Base-by-base conservation (phyloP, 2,329 filamentous ascomycete genomes). In the Penicillium expansum region DNA sequence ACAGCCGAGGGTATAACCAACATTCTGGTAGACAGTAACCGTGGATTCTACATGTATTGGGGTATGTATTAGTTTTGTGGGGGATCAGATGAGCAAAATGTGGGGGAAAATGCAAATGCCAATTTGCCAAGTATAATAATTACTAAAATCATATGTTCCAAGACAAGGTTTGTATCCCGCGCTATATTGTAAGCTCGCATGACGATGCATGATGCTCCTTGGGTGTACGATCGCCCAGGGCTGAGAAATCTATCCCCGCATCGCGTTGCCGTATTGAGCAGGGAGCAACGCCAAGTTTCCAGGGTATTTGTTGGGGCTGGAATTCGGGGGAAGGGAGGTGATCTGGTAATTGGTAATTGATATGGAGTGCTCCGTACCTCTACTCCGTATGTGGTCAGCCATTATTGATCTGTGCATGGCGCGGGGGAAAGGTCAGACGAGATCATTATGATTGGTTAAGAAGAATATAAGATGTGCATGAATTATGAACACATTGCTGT, bases 21-120 rank as follows among this genome's bases (percentile, higher is more conserved):
- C 24, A 24, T 8, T 5, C 22, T n/a, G 22, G 42, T 16, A 18
- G 20, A 24, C 9, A 14, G 11, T 14, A 39, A 41, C 48, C 27
- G 20, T 39, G 48, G 48, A 24, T 33, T 30, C 4, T 22, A 47
- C 24, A 5, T 30, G 29, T 47, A n/a, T 52, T 52, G 47, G 32
- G 24, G 47, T 39, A 49, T n/a, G 29, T 37, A 27, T 37, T 38
- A 30, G 18, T 5, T 35, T 45, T n/a, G n/a, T n/a, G n/a, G n/a
- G 44, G 24, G 47, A 55, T 58, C 56, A 56, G 53, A 48, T 49
- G 53, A 58, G 32, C 52, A 37, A 5, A 30, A 14, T 56, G 57
- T 56, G 57, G 57, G 42, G 52, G 22, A 27, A 11, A 32, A 10
- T 7, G 18, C 6, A 24, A n/a, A 18, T 8, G 27, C 43, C n/a